Percentiles rank a stretch among this genome's conserved stretches.
These are phyloP conservation scores for Macrolepiota fuliginosa DNA, from an alignment of 768 basidiomycete species.

Conservation along the genomic window DNA sequence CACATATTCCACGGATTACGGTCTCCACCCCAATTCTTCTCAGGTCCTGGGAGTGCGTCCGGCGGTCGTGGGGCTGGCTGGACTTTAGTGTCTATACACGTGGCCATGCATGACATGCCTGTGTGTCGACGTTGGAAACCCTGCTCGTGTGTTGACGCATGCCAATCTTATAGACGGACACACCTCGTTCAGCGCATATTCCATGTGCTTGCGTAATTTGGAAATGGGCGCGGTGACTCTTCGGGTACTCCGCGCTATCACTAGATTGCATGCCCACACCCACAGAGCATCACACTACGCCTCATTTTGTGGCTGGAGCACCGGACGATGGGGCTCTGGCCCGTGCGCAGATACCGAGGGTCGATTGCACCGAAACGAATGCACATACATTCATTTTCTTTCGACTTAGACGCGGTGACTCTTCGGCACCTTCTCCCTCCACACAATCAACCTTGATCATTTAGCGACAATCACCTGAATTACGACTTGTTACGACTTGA, in stretches of 20 bases:
- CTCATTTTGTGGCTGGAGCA: background rate
- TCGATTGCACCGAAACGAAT: background rate
- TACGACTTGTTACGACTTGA: background rate
- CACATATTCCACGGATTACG: constrained; percentile 6
- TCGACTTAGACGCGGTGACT: background rate
- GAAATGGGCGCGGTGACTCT: constrained; percentile 6
- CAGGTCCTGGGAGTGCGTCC: constrained; percentile 1
- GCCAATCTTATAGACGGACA: background rate
- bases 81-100: background rate
- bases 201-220: constrained; percentile 2
- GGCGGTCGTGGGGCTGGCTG: background rate
- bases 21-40: constrained; percentile 3
- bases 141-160: background rate
- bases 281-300: background rate
- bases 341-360: background rate
- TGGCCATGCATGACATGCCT: background rate
- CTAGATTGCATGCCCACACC: background rate
- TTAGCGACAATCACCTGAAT: background rate
- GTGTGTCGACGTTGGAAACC: background rate
- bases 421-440: background rate
- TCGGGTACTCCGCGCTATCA: background rate
- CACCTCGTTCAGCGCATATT: background rate
- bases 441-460: background rate
- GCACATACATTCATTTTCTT: background rate
- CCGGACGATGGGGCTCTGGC: background rate